Percentiles rank a stretch among this genome's conserved stretches.
phyloP scores from a whole-genome alignment of 208 protist genomes.

The Herpetomonas samuelpessoai region DNA sequence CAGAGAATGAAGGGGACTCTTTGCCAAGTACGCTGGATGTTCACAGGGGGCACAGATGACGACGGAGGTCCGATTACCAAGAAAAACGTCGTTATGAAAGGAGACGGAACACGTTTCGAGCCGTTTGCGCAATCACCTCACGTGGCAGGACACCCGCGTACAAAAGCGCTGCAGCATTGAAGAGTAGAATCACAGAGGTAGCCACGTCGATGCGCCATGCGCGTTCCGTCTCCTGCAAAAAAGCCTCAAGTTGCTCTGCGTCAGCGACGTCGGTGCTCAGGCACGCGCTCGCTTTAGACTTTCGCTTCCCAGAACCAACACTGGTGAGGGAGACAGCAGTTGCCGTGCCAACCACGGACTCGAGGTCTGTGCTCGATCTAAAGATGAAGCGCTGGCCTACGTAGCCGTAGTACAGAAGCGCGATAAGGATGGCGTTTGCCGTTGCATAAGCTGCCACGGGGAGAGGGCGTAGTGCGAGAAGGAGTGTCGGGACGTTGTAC shows the following conservation, averaged over 20 bases:
- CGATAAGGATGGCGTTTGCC: slow-evolving; percentile 26
- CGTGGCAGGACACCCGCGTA: slow-evolving; percentile 36
- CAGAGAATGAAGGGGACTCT: no score
- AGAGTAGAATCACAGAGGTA: slow-evolving; percentile 30
- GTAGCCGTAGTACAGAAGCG: slow-evolving; percentile 49
- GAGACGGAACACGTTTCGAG: slow-evolving; percentile 30
- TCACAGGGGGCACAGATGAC: no score
- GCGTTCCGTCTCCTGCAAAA: slow-evolving; percentile 30
- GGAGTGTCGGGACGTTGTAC: slow-evolving; percentile 42
- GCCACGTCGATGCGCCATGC: slow-evolving; percentile 36
- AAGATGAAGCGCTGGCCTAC: slow-evolving; percentile 35
- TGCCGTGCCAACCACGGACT: not conserved
- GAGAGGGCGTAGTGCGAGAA: slow-evolving; percentile 23
- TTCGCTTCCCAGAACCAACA: no score
- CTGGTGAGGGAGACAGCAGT: not conserved
- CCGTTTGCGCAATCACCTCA: slow-evolving; percentile 25
- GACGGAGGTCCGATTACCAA: no score
- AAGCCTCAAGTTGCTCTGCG: slow-evolving; percentile 55
- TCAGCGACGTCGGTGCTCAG: no score
- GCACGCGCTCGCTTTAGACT: no score
- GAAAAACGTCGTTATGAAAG: slow-evolving; percentile 7
- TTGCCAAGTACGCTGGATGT: no score
- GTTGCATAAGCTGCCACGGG: slow-evolving; percentile 27
- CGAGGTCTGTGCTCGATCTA: not conserved
- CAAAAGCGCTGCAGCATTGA: slow-evolving; percentile 35